Evolutionary conservation across 169 alveolate species (phyloP).

Genomic region (Cardiosporidium cionae): DNA sequence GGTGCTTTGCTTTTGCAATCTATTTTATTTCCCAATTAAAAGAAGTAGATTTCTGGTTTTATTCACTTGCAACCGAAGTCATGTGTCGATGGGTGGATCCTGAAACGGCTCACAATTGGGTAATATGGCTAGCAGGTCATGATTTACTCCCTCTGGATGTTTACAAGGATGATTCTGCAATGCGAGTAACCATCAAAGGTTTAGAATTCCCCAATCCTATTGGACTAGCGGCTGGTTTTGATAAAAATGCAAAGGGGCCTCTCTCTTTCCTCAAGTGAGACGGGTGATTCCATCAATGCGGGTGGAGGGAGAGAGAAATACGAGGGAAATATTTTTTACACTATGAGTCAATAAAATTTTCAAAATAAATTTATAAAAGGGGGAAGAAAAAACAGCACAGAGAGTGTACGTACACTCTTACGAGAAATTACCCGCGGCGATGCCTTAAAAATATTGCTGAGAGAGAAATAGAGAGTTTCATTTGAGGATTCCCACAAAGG

Average conservation of each 20-base stretch:
- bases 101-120: constrained; percentile 28
- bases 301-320: too few species aligned
- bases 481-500: too few species aligned
- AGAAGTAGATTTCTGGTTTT: neutral
- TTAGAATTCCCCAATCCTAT: constrained; percentile 32
- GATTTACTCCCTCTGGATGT: constrained; percentile 27
- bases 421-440: too few species aligned
- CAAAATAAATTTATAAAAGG: too few species aligned
- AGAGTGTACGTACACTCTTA: too few species aligned
- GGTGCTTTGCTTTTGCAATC: neutral
- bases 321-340: too few species aligned
- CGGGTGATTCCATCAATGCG: too few species aligned
- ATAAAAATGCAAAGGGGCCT: constrained; percentile 65
- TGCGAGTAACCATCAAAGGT: constrained; percentile 19
- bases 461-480: too few species aligned
- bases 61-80: neutral
- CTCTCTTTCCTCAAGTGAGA: constrained; percentile 29
- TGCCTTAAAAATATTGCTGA: too few species aligned
- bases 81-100: constrained; percentile 8
- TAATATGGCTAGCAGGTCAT: constrained; percentile 22
- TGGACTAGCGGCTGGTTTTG: constrained; percentile 80
- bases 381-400: too few species aligned
- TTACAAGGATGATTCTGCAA: constrained; percentile 16
- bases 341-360: too few species aligned
- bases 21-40: neutral